phyloP scores from a whole-genome alignment of 2,329 filamentous ascomycete species.

The Cryphonectria carpinicola region DNA sequence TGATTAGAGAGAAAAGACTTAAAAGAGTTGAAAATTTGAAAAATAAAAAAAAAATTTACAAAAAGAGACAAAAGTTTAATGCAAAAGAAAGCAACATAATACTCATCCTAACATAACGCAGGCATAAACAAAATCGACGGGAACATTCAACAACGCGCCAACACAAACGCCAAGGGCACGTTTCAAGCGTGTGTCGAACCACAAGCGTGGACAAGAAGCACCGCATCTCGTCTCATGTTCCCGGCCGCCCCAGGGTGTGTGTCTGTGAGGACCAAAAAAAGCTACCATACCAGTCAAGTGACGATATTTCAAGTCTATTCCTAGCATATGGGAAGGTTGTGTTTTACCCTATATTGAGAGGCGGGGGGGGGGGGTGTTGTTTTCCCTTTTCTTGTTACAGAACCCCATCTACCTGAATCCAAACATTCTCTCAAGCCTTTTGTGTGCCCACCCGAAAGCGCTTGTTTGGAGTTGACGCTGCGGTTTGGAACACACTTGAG shows the following conservation, averaged over 20 bases:
- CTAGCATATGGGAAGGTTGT: not conserved
- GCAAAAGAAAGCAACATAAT: not conserved
- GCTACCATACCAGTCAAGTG: not conserved
- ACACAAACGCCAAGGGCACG: not conserved
- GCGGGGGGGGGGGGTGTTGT: too few species aligned
- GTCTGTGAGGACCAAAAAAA: not conserved
- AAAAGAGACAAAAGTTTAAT: not conserved
- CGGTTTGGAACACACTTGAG: not conserved
- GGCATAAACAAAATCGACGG: not conserved
- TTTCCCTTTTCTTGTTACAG: not conserved
- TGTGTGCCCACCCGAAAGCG: not conserved
- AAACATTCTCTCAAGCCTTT: not conserved
- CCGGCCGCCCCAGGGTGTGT: not conserved
- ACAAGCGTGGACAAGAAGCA: too few species aligned
- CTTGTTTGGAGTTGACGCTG: not conserved
- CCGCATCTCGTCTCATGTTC: not conserved
- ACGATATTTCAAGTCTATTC: not conserved
- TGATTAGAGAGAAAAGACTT: too few species aligned
- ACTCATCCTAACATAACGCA: not conserved
- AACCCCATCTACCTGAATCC: not conserved
- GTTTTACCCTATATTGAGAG: not conserved
- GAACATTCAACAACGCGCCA: not conserved
- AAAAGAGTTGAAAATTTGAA: too few species aligned
- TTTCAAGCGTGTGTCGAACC: constrained; percentile 6
- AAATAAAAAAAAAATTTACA: not conserved